Evolutionary conservation across 495 filamentous ascomycete genomes (phyloP), one percentile per base, ranked within the genome.

Genomic region (Penicillium nucicola): DNA sequence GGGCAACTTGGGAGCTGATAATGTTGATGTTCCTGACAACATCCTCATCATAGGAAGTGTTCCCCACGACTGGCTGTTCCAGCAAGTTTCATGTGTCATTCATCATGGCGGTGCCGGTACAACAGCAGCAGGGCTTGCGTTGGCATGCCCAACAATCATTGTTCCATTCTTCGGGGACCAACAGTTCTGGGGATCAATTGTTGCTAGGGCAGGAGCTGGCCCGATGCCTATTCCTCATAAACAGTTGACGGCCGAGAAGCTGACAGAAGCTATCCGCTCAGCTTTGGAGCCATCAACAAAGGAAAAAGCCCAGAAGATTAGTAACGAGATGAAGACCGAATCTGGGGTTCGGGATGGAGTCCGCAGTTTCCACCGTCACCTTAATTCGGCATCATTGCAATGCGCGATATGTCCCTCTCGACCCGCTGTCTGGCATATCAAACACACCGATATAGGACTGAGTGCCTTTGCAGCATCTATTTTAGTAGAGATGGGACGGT

Each of bases 91-190:
- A 1, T 80, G 77, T 40, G 89, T 95, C 2, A 83, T 90, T 11
- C 89, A 95, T 48, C 89, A 92, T 52, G 89, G 89, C 30, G 89
- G 89, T 25, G 89, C 89, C 6, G 89, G 89, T 22, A 92, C 89
- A 9, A 90, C 86, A 9, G 89, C 89, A 2, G 83, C 82, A 2
- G 88, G 89, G 4, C 81, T 93, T 39, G 74, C 82, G 3, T 66
- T 76, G 0, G 87, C 84, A 1, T 78, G 79, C 31, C 88, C 89
- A 3, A 92, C 89, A 0, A 77, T 88, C 1, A 77, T 93, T 19
- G 81, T 93, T 8, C 89, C 89, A 0, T 93, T 93, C 69, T 92
- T 93, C 57, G 89, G 89, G 4, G 89, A 92, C 48, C 88, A 92
- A 60, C 84, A 86, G 1, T 92, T 91, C 52, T 92, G 89, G 89